phyloP scores from a whole-genome alignment of 164 flowering plant genomes.

The Aristolochia californica region DNA sequence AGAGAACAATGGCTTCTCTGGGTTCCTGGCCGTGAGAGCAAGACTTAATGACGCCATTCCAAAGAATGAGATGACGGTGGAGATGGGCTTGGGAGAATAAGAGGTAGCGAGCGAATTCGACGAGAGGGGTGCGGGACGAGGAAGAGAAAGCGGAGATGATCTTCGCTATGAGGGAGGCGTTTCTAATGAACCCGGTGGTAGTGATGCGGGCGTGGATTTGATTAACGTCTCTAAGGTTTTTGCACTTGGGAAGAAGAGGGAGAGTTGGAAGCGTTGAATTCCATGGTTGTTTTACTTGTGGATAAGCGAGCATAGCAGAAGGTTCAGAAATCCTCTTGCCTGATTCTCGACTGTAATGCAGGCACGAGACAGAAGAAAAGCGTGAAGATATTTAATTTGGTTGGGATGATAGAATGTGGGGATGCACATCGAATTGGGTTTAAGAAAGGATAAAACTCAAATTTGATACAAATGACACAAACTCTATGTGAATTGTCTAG shows the following conservation, averaged over 20 bases:
- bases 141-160: slow-evolving; percentile 34
- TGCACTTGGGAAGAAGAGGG: slow-evolving; percentile 32
- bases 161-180: slow-evolving; percentile 31
- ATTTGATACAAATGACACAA: too few species aligned
- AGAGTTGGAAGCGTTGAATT: slow-evolving; percentile 31
- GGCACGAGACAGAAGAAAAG: too few species aligned
- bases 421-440: too few species aligned
- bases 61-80: slow-evolving; percentile 33
- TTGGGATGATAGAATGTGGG: too few species aligned
- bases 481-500: too few species aligned
- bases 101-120: slow-evolving; percentile 41
- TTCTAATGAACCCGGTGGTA: slow-evolving; percentile 42
- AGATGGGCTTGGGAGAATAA: slow-evolving; percentile 22
- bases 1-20: slow-evolving; percentile 25
- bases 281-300: slow-evolving; percentile 40
- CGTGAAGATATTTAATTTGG: too few species aligned
- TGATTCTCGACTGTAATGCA: too few species aligned
- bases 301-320: slow-evolving; percentile 20
- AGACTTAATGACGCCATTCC: slow-evolving; percentile 51
- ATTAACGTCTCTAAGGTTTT: slow-evolving; percentile 30
- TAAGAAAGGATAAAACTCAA: too few species aligned
- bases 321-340: too few species aligned
- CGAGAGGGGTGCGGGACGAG: slow-evolving; percentile 31
- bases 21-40: slow-evolving; percentile 47
- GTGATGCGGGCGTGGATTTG: slow-evolving; percentile 53